phyloP scores from a whole-genome alignment of 2,329 filamentous ascomycete genomes.

The Alternaria sp. region DNA sequence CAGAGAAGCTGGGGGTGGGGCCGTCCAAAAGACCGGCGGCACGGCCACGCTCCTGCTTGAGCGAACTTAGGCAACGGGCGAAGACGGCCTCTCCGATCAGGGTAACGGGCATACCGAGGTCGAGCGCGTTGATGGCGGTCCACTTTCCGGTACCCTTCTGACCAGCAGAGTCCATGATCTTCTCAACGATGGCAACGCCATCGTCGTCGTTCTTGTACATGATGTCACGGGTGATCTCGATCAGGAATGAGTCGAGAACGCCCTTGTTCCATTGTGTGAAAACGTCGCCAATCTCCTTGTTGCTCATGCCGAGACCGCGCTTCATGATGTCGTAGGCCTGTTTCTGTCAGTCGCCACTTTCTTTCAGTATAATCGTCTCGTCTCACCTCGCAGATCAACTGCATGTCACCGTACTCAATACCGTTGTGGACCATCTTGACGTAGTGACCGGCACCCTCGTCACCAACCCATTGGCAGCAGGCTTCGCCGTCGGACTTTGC shows the following conservation, averaged over 20 bases:
- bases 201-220: constrained; percentile 98
- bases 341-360: constrained; percentile 18
- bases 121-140: constrained; percentile 98
- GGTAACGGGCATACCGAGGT: constrained; percentile 98
- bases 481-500: constrained; percentile 97
- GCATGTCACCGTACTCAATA: constrained; percentile 99
- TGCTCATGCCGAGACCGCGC: constrained; percentile 85
- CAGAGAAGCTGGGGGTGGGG: constrained; percentile 80
- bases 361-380: background rate
- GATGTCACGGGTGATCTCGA: constrained; percentile 98
- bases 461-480: constrained; percentile 99
- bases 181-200: constrained; percentile 89
- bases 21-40: constrained; percentile 81
- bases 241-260: constrained; percentile 95
- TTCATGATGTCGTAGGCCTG: constrained; percentile 99
- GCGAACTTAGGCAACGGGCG: constrained; percentile 87
- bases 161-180: constrained; percentile 97
- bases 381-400: constrained; percentile 95
- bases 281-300: constrained; percentile 96
- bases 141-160: constrained; percentile 99
- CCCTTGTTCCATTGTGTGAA: constrained; percentile 98
- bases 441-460: constrained; percentile 99
- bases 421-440: constrained; percentile 99
- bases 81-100: constrained; percentile 98
- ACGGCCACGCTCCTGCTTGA: constrained; percentile 90